Conservation (phyloP, 164 flowering plant species). For the Litsea cubeba region DNA sequence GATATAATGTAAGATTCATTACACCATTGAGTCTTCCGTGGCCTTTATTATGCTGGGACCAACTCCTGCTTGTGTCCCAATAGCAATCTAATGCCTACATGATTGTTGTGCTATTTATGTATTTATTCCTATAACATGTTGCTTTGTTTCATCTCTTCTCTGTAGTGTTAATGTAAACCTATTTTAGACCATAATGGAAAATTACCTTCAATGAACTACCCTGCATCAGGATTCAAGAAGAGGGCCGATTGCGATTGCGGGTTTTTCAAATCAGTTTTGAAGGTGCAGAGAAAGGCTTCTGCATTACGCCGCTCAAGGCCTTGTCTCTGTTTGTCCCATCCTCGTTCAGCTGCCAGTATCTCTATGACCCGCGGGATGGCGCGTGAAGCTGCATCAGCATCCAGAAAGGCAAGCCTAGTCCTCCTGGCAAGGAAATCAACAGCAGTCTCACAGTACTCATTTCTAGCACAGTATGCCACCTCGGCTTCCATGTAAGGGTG, state of each 20-base stretch:
- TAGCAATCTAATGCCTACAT: no score
- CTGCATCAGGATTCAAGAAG: no score
- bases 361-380: conserved; percentile 21
- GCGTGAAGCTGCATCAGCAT: conserved; percentile 8
- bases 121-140: no score
- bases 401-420: conserved; percentile 25
- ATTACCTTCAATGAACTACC: no score
- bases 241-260: not conserved
- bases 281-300: conserved; percentile 13
- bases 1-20: no score
- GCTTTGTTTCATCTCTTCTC: no score
- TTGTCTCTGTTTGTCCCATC: conserved; percentile 11
- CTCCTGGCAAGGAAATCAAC: conserved; percentile 28
- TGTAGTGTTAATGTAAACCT: no score
- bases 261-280: conserved; percentile 1
- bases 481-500: conserved; percentile 27
- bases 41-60: no score
- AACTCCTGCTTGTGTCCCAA: no score
- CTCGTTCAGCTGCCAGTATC: conserved; percentile 12
- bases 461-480: conserved; percentile 27
- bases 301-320: conserved; percentile 7
- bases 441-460: conserved; percentile 28
- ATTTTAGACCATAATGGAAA: no score
- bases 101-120: no score
- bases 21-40: no score